A percentile compares a stretch with the other conserved stretches of the same genome.
phyloP scores from a whole-genome alignment of 2,329 filamentous ascomycete genomes.

The Neodidymelliopsis sp. region DNA sequence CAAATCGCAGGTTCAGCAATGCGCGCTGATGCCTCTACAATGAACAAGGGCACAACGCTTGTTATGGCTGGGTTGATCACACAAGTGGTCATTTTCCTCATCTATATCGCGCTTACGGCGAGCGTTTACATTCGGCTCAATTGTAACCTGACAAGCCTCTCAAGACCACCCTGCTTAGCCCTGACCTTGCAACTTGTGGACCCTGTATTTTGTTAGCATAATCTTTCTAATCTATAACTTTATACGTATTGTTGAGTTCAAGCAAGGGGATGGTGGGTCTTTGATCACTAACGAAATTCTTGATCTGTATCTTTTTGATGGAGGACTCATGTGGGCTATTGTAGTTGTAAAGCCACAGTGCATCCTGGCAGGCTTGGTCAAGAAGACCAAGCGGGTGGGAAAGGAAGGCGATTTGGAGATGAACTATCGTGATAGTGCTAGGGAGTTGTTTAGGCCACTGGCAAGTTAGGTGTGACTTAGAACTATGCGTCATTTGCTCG shows the following conservation, averaged over 20 bases:
- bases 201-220: slow-evolving; percentile 20
- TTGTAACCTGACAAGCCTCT: slow-evolving; percentile 11
- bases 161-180: slow-evolving; percentile 1
- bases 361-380: background rate
- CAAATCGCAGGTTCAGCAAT: slow-evolving; percentile 31
- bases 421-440: slow-evolving; percentile 1
- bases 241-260: slow-evolving; percentile 24
- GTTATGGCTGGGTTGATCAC: slow-evolving; percentile 24
- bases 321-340: background rate
- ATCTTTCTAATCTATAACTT: slow-evolving; percentile 17
- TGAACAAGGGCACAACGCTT: slow-evolving; percentile 14
- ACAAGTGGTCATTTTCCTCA: slow-evolving; percentile 23
- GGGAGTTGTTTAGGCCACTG: background rate
- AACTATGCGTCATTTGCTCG: no score
- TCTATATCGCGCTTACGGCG: slow-evolving; percentile 21
- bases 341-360: background rate
- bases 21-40: slow-evolving; percentile 17
- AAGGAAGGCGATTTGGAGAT: slow-evolving; percentile 2
- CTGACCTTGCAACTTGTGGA: slow-evolving; percentile 18
- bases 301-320: background rate
- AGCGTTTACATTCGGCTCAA: slow-evolving; percentile 23
- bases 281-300: background rate
- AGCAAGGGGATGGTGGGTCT: background rate
- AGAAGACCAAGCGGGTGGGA: background rate
- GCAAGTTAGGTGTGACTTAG: background rate